These are phyloP conservation scores for Gossypium gossypioides DNA, from an alignment of 441 rosid genomes.

Conservation along the genomic window DNA sequence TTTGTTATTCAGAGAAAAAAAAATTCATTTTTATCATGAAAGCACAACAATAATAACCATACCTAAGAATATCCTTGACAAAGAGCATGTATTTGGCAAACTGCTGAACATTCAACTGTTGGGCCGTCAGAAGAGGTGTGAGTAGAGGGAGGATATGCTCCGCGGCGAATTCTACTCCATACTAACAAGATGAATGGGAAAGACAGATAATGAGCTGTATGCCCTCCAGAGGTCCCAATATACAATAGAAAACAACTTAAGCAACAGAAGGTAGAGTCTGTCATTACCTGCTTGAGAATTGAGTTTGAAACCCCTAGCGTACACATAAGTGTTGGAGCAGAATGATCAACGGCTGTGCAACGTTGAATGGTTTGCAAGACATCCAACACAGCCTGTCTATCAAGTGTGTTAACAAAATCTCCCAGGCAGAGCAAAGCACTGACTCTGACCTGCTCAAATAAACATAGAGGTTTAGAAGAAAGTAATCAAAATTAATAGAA, in stretches of 20 bases:
- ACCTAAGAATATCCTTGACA: conserved; percentile 87
- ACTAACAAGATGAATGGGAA: conserved; percentile 31
- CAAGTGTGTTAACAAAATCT: conserved; percentile 66
- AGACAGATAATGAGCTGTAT: conserved; percentile 9
- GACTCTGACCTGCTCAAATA: conserved; percentile 69
- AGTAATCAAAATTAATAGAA: not conserved
- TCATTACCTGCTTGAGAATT: conserved; percentile 69
- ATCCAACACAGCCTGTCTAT: conserved; percentile 58
- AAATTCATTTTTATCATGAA: not conserved
- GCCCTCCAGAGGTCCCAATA: conserved; percentile 3
- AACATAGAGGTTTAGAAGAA: conserved; percentile 12
- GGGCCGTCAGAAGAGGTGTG: conserved; percentile 74
- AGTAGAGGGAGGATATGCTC: conserved; percentile 79
- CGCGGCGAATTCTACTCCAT: conserved; percentile 67
- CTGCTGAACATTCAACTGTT: conserved; percentile 76
- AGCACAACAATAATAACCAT: not conserved
- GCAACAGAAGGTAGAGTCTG: not conserved
- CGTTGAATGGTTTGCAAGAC: conserved; percentile 82
- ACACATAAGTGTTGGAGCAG: conserved; percentile 93
- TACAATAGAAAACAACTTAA: not conserved
- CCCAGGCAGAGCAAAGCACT: conserved; percentile 81
- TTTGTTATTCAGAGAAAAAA: not conserved
- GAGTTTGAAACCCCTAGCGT: conserved; percentile 84
- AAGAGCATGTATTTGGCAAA: conserved; percentile 87
- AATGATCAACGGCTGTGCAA: conserved; percentile 87